A percentile compares a stretch with the other conserved stretches of the same genome.
Evolutionary conservation across 2,329 filamentous ascomycete species (phyloP).

Genomic region (Chalara sp.): DNA sequence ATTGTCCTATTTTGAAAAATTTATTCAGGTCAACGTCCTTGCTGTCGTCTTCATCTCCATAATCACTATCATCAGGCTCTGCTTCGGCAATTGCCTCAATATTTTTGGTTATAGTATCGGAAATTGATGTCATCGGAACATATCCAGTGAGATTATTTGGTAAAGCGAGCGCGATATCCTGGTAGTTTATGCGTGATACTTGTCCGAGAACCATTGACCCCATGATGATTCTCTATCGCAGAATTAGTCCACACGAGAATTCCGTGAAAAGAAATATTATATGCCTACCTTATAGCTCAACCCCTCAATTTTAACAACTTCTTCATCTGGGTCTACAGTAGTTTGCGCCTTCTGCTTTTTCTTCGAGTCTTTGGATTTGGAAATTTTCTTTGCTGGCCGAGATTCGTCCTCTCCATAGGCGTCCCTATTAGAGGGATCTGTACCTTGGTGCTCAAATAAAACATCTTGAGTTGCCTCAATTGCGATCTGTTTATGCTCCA

Average conservation of each 20-base stretch:
- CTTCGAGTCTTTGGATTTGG: constrained; percentile 44
- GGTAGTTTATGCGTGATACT: constrained; percentile 70
- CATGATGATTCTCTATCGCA: constrained; percentile 64
- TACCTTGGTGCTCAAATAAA: constrained; percentile 72
- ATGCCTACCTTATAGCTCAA: constrained; percentile 74
- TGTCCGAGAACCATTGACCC: constrained; percentile 87
- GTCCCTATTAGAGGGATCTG: constrained; percentile 37
- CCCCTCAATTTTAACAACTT: constrained; percentile 69
- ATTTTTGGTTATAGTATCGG: constrained; percentile 66
- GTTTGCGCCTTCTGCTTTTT: constrained; percentile 46
- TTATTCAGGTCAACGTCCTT: constrained; percentile 61
- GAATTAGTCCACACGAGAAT: background rate
- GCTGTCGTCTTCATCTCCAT: constrained; percentile 41
- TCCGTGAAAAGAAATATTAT: constrained; percentile 13
- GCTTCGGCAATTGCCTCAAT: constrained; percentile 64
- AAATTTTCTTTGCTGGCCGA: constrained; percentile 30
- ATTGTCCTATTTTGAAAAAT: constrained; percentile 80
- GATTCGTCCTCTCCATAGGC: constrained; percentile 25
- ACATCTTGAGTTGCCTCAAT: constrained; percentile 90
- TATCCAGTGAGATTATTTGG: constrained; percentile 92
- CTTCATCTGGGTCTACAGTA: constrained; percentile 39
- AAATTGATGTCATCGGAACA: constrained; percentile 87
- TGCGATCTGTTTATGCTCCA: constrained; percentile 95
- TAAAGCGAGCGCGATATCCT: constrained; percentile 74
- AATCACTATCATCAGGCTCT: constrained; percentile 49